Base-by-base conservation (phyloP, 169 alveolate species). In the Plasmodium coatneyi region DNA sequence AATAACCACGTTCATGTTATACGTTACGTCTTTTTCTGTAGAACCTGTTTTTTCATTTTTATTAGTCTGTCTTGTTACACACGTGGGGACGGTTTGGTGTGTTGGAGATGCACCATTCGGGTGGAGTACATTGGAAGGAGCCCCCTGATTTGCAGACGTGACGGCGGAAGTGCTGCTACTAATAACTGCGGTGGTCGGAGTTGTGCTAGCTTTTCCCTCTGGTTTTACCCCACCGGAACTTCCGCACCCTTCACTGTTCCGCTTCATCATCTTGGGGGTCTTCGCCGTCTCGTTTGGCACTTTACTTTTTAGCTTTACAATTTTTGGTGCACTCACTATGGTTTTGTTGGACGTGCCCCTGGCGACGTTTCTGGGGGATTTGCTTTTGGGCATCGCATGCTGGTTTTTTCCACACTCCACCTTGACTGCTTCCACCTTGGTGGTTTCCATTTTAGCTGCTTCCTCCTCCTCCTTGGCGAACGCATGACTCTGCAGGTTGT, bases 1-100 rank as follows among this genome's bases (percentile, higher is more conserved):
- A 14, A 34, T 94, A 43, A 39, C 96, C 56, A 72, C 92, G 92
- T 19, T 92, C 95, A 91, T 82, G 66, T 91, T 83, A 25, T 82
- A 79, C n/a, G 84, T 83, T 36, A 74, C 25, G 14, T 87, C 84
- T 28, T 28, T 90, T 79, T 80, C 95, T 19, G 54, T 39, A 10
- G 76, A 41, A 6, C 71, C 22, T 0, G 10, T 39, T 60, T 81
- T 81, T 19, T 87, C 92, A 72, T 30, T 54, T 49, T 72, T 84
- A 10, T 80, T 22, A 7, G 12, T 54, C 25, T 80, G 74, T 60
- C 14, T 60, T 60, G 74, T 32, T 32, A 3, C 74, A 19, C 74
- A 60, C 0, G 32, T 60, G 36, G 74, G 74, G 14, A 60, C 0
- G 32, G 12, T 2, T 25, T 60, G 74, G 74, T 60, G 74, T 6